These are phyloP conservation scores for Colletotrichum sp. DNA, from an alignment of 2,329 filamentous ascomycete species.

Conservation along the genomic window DNA sequence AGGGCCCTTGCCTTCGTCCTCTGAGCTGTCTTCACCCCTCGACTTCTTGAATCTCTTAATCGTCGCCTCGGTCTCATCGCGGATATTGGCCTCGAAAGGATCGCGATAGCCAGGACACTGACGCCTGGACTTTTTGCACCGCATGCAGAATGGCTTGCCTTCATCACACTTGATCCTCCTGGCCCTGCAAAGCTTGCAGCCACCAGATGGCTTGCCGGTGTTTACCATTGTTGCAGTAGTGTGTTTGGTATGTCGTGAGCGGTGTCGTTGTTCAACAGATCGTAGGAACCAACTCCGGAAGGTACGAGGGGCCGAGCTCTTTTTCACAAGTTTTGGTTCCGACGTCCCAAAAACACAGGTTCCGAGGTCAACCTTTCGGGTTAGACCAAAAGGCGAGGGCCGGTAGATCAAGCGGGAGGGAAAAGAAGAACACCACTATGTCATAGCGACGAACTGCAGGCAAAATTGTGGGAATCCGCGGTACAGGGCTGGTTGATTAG, in stretches of 20 bases:
- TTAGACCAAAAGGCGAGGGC: background rate
- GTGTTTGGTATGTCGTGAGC: background rate
- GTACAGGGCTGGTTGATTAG: background rate
- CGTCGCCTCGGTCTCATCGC: constrained; percentile 28
- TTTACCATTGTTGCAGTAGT: constrained; percentile 24
- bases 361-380: background rate
- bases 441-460: constrained; percentile 18
- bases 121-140: constrained; percentile 27
- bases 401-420: background rate
- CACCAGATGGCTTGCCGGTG: constrained; percentile 28
- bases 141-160: constrained; percentile 27
- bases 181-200: constrained; percentile 27
- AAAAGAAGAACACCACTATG: background rate
- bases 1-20: background rate
- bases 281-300: background rate
- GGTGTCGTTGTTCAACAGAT: background rate
- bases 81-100: constrained; percentile 28
- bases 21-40: constrained; percentile 17
- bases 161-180: constrained; percentile 29
- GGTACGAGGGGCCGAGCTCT: background rate
- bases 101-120: constrained; percentile 28
- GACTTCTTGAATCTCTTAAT: constrained; percentile 25
- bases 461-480: background rate
- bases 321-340: constrained; percentile 3
- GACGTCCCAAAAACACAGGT: background rate